A percentile compares a stretch with the other conserved stretches of the same genome.
phyloP scores from a whole-genome alignment of 352 stramenopile genomes.

The Phytophthora vignae region DNA sequence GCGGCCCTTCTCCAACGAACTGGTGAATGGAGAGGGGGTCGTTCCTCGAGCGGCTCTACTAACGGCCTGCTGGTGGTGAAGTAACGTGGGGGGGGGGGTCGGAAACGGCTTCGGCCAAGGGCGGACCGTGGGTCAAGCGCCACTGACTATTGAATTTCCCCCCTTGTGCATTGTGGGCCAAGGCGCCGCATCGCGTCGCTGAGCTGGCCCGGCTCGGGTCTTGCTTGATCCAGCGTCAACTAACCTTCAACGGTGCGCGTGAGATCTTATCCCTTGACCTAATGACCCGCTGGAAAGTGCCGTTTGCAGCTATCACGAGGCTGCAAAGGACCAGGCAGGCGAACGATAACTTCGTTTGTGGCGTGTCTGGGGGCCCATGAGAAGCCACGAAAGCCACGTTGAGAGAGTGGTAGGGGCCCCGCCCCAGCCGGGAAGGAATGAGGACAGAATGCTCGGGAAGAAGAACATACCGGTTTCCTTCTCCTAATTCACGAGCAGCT shows the following conservation, averaged over 20 bases:
- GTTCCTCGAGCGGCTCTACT: conserved; percentile 10
- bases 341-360: conserved; percentile 38
- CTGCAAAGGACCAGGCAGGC: neutral
- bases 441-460: conserved; percentile 19
- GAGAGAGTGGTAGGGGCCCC: conserved; percentile 9
- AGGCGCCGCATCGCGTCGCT: neutral
- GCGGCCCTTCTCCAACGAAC: neutral
- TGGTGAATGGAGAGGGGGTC: conserved; percentile 3
- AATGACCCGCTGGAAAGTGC: conserved; percentile 22
- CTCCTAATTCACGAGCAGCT: neutral
- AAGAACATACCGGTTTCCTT: conserved; percentile 8
- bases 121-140: conserved; percentile 2
- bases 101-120: conserved; percentile 17
- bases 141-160: neutral
- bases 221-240: conserved; percentile 6
- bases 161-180: neutral
- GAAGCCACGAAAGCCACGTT: conserved; percentile 21
- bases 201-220: conserved; percentile 6
- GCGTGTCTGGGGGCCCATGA: conserved; percentile 30
- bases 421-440: conserved; percentile 9
- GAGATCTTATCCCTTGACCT: conserved; percentile 35
- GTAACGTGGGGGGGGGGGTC: neutral
- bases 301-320: conserved; percentile 23
- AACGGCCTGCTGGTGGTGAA: conserved; percentile 12
- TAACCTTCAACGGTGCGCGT: conserved; percentile 29